Evolutionary conservation across 495 filamentous ascomycete species (phyloP).

Genomic region (Tuber melanosporum): DNA sequence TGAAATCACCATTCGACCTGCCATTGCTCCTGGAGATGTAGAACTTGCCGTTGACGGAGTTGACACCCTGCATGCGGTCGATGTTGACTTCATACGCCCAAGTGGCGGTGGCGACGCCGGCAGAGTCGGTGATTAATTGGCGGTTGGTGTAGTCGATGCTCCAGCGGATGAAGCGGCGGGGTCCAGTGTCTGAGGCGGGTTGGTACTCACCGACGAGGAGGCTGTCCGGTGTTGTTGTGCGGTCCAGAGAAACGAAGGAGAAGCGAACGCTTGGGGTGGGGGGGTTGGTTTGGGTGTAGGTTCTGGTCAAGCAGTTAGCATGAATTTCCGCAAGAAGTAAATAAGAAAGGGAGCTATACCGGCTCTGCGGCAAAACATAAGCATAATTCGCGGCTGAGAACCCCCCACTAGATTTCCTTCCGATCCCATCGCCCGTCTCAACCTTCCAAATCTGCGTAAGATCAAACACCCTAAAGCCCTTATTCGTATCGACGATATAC

Average conservation of each 20-base stretch:
- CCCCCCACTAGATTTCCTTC: slow-evolving; percentile 32
- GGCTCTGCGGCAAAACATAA: slow-evolving; percentile 35
- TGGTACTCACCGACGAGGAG: slow-evolving; percentile 34
- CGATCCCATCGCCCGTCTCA: slow-evolving; percentile 36
- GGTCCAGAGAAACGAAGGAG: slow-evolving; percentile 35
- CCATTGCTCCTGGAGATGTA: slow-evolving; percentile 32
- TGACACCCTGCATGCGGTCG: slow-evolving; percentile 28
- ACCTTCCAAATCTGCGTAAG: slow-evolving; percentile 43
- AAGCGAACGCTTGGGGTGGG: slow-evolving; percentile 20
- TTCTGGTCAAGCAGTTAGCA: slow-evolving; percentile 10
- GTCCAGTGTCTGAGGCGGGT: slow-evolving; percentile 12
- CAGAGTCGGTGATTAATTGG: slow-evolving; percentile 14
- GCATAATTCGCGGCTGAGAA: slow-evolving; percentile 43
- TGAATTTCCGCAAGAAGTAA: slow-evolving; percentile 11
- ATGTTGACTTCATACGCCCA: slow-evolving; percentile 22
- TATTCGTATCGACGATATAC: slow-evolving; percentile 43
- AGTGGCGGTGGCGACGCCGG: slow-evolving; percentile 22
- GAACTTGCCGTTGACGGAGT: slow-evolving; percentile 26
- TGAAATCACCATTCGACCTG: slow-evolving; percentile 16
- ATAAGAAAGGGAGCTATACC: slow-evolving; percentile 7
- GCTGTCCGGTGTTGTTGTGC: slow-evolving; percentile 32
- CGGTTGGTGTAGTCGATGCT: slow-evolving; percentile 33
- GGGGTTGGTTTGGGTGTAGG: slow-evolving; percentile 13
- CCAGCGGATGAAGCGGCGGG: slow-evolving; percentile 27
- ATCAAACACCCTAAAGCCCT: slow-evolving; percentile 43